These are phyloP conservation scores for Fusarium sp. DNA, from an alignment of 2,329 filamentous ascomycete genomes.

Conservation along the genomic window DNA sequence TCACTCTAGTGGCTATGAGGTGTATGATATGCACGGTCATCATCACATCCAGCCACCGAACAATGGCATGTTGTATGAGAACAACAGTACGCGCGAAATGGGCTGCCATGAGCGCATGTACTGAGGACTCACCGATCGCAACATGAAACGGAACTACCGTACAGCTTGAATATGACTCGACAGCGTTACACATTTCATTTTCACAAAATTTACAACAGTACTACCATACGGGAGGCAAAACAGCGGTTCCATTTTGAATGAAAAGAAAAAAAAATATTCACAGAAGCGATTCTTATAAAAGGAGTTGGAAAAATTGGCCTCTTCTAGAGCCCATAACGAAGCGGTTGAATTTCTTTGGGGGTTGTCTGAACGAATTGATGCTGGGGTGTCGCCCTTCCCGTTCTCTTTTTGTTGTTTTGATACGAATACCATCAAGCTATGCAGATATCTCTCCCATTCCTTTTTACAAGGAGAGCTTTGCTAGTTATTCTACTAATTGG, in stretches of 20 bases:
- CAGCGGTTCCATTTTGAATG: constrained; percentile 33
- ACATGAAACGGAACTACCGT: constrained; percentile 14
- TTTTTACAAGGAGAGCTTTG: constrained; percentile 28
- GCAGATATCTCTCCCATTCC: constrained; percentile 5
- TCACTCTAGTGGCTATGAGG: constrained; percentile 55
- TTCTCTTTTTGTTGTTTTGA: constrained; percentile 32
- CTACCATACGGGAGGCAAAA: constrained; percentile 38
- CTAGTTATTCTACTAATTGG: constrained; percentile 37
- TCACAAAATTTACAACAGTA: constrained; percentile 33
- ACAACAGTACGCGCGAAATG: constrained; percentile 57
- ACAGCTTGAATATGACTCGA: constrained; percentile 16
- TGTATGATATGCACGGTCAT: constrained; percentile 60
- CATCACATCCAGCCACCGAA: constrained; percentile 38
- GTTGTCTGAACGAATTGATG: constrained; percentile 42
- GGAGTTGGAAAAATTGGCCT: constrained; percentile 35
- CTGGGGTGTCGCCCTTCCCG: constrained; percentile 32
- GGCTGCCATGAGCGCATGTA: constrained; percentile 60
- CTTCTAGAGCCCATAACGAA: constrained; percentile 16
- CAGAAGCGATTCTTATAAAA: constrained; percentile 30
- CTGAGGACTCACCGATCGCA: constrained; percentile 42
- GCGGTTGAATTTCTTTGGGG: constrained; percentile 37
- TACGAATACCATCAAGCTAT: constrained; percentile 35
- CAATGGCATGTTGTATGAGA: constrained; percentile 58
- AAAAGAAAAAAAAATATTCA: constrained; percentile 25
- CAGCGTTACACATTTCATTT: constrained; percentile 13